phyloP scores from a whole-genome alignment of 352 stramenopile species.

The Globisporangium radiosum region DNA sequence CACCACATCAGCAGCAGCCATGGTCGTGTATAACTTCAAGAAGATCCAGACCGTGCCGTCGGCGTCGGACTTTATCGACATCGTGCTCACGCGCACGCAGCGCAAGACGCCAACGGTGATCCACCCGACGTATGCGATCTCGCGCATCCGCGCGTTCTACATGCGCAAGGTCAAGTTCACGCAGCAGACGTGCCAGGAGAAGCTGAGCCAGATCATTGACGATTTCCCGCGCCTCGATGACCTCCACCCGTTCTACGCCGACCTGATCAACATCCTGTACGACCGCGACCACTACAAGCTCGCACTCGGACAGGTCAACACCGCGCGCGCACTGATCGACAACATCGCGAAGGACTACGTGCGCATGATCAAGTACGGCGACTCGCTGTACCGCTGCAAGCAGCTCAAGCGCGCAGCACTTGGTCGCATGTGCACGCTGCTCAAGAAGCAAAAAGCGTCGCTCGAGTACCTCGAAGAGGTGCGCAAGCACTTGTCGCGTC shows the following conservation, averaged over 20 bases:
- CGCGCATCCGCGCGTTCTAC: constrained; percentile 92
- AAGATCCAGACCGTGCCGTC: constrained; percentile 97
- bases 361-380: constrained; percentile 99
- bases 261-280: constrained; percentile 99
- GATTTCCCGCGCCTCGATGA: constrained; percentile 99
- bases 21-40: constrained; percentile 99
- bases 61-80: constrained; percentile 98
- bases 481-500: constrained; percentile 97
- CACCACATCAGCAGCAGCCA: constrained; percentile 25
- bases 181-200: constrained; percentile 98
- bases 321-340: constrained; percentile 95
- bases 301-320: constrained; percentile 98
- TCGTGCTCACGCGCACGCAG: constrained; percentile 98
- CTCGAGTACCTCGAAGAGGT: constrained; percentile 97
- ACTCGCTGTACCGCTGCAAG: constrained; percentile 99
- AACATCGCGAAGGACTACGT: constrained; percentile 98
- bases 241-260: constrained; percentile 98
- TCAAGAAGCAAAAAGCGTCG: constrained; percentile 98
- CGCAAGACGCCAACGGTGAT: constrained; percentile 99
- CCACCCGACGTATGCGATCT: constrained; percentile 97
- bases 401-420: constrained; percentile 99
- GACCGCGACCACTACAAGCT: constrained; percentile 99
- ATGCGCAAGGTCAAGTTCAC: constrained; percentile 99
- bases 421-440: constrained; percentile 98
- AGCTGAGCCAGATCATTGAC: constrained; percentile 95